These are phyloP conservation scores for Leptomonas pyrrhocoris DNA, from an alignment of 208 protist species.

Conservation along the genomic window DNA sequence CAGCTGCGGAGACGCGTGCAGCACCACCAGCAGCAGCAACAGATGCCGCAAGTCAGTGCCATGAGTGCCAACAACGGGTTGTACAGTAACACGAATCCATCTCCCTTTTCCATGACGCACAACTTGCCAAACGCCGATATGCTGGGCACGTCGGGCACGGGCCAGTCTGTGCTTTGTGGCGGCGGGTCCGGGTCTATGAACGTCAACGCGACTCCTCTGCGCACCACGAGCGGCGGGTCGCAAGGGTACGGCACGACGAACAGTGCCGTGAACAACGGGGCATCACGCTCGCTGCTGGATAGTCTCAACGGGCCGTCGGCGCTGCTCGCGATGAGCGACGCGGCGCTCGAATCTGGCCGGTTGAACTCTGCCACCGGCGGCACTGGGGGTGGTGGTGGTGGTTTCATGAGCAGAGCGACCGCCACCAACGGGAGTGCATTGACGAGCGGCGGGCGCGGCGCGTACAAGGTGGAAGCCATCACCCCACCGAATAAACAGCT, in stretches of 20 bases:
- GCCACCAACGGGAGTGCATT: conserved; percentile 6
- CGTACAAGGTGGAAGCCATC: conserved; percentile 15
- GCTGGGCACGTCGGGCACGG: conserved; percentile 7
- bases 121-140: conserved; percentile 18
- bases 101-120: conserved; percentile 25
- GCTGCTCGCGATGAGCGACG: conserved; percentile 15
- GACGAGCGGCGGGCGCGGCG: conserved; percentile 9
- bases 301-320: conserved; percentile 31
- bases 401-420: conserved; percentile 25
- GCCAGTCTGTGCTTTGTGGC: conserved; percentile 8
- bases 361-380: conserved; percentile 6
- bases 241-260: neutral
- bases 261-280: conserved; percentile 8
- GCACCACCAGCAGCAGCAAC: conserved; percentile 23
- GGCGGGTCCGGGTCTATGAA: neutral
- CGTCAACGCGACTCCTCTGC: conserved; percentile 36
- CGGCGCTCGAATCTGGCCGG: conserved; percentile 10
- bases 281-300: conserved; percentile 16
- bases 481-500: conserved; percentile 41
- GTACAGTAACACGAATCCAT: conserved; percentile 30
- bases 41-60: conserved; percentile 12
- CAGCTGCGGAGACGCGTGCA: conserved; percentile 48
- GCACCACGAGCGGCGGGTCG: conserved; percentile 13
- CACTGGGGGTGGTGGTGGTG: conserved; percentile 3
- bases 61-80: conserved; percentile 19